Percentiles rank a stretch among this genome's conserved stretches.
These are phyloP conservation scores for Rosa multiflora DNA, from an alignment of 306 rosid species.

Conservation along the genomic window DNA sequence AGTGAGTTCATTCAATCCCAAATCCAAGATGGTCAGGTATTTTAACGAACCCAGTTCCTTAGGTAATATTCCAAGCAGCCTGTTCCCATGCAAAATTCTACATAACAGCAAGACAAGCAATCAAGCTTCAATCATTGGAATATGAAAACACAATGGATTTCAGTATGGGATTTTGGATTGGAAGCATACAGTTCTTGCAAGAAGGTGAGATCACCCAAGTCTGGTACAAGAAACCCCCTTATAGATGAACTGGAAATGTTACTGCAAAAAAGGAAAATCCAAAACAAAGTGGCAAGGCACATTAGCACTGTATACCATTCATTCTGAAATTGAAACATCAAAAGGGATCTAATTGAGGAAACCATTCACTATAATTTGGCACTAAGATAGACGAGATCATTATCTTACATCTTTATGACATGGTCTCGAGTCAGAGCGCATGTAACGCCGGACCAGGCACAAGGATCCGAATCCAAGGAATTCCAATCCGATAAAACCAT, in stretches of 20 bases:
- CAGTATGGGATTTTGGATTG: not conserved
- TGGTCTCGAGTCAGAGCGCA: conserved; percentile 64
- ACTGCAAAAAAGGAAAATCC: conserved; percentile 47
- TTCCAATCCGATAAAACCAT: conserved; percentile 73
- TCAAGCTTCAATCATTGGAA: conserved; percentile 25
- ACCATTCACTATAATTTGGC: conserved; percentile 1
- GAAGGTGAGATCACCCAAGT: conserved; percentile 69
- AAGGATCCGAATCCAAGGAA: conserved; percentile 67
- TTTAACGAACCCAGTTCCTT: conserved; percentile 69
- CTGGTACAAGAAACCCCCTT: conserved; percentile 74
- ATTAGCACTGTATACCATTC: conserved; percentile 15
- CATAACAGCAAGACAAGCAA: conserved; percentile 29
- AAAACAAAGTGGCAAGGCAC: conserved; percentile 23
- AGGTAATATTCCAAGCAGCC: conserved; percentile 75
- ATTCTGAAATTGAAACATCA: conserved; percentile 21
- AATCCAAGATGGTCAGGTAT: conserved; percentile 68
- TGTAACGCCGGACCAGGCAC: conserved; percentile 73
- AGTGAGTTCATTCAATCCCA: conserved; percentile 75
- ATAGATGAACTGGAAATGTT: conserved; percentile 73
- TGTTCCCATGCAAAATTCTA: conserved; percentile 77
- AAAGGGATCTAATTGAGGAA: conserved; percentile 20
- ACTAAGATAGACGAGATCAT: conserved; percentile 21
- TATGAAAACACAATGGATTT: conserved; percentile 13
- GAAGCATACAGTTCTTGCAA: conserved; percentile 80
- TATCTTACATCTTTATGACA: conserved; percentile 75